Conservation (phyloP, 768 basidiomycete genomes). For the Pleurotus platypus region DNA sequence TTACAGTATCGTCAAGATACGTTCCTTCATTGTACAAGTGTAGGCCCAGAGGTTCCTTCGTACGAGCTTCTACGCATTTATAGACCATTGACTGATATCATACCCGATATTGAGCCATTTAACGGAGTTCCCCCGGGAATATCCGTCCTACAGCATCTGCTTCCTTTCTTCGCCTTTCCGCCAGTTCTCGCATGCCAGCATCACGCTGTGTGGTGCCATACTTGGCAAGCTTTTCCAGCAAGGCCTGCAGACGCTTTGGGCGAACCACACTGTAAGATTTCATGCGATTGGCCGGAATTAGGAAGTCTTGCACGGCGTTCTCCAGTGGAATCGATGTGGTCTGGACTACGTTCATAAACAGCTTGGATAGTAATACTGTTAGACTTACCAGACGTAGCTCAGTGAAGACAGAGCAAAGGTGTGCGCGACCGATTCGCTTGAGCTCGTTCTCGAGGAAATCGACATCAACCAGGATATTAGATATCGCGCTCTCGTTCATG, state of each 20-base stretch:
- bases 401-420: conserved; percentile 68
- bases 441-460: conserved; percentile 89
- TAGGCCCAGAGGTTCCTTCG: conserved; percentile 17
- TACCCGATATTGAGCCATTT: conserved; percentile 15
- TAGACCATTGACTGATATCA: conserved; percentile 31
- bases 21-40: conserved; percentile 26
- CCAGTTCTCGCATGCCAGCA: conserved; percentile 53
- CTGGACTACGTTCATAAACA: conserved; percentile 29
- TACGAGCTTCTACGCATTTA: conserved; percentile 1
- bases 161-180: conserved; percentile 71
- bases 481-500: conserved; percentile 88
- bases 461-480: conserved; percentile 82
- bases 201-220: conserved; percentile 66
- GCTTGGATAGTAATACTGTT: conserved; percentile 6
- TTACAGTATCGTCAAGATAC: conserved; percentile 4
- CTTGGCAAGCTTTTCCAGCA: conserved; percentile 77
- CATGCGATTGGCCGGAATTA: conserved; percentile 68
- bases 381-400: conserved; percentile 74
- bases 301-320: conserved; percentile 75
- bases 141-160: conserved; percentile 74
- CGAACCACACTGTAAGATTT: conserved; percentile 63
- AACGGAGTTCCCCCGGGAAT: conserved; percentile 66
- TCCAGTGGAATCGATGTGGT: conserved; percentile 70
- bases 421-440: conserved; percentile 65
- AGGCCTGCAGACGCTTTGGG: conserved; percentile 64